Conservation (phyloP, 768 basidiomycete genomes). For the Zangia roseola region DNA sequence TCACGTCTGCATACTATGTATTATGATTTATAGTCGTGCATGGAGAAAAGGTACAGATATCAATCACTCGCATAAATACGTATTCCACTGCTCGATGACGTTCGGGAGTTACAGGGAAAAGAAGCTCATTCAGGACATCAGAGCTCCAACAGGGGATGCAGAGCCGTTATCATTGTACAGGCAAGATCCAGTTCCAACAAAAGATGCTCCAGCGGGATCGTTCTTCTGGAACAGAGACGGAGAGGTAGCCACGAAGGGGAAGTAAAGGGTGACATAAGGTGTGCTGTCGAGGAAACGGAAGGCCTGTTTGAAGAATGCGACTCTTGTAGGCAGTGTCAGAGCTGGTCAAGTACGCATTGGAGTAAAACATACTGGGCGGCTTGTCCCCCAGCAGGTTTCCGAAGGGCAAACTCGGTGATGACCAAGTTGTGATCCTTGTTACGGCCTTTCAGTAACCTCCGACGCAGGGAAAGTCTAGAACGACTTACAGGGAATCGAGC, state of each 20-base stretch:
- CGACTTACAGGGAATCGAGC: slow-evolving; percentile 27
- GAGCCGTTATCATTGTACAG: slow-evolving; percentile 31
- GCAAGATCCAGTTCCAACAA: slow-evolving; percentile 30
- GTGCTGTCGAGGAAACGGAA: slow-evolving; percentile 35
- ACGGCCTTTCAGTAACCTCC: slow-evolving; percentile 4
- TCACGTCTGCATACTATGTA: too few species aligned
- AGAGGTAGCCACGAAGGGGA: slow-evolving; percentile 36
- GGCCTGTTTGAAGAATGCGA: slow-evolving; percentile 33
- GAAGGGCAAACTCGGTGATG: slow-evolving; percentile 34
- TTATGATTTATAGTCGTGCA: too few species aligned
- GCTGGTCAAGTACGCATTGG: background rate
- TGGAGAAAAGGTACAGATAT: too few species aligned
- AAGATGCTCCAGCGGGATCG: slow-evolving; percentile 10
- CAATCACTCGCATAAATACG: too few species aligned
- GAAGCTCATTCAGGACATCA: slow-evolving; percentile 15
- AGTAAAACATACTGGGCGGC: slow-evolving; percentile 26
- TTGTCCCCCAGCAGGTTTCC: slow-evolving; percentile 30
- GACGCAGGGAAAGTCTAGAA: background rate
- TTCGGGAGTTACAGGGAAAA: too few species aligned
- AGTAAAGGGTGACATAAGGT: slow-evolving; percentile 34
- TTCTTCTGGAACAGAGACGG: slow-evolving; percentile 23
- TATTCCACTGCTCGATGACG: too few species aligned
- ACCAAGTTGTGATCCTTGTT: slow-evolving; percentile 25
- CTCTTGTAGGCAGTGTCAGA: slow-evolving; percentile 16
- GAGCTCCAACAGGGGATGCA: slow-evolving; percentile 23